phyloP scores from a whole-genome alignment of 108 stramenopile genomes.

The Pseudonitzschia delicatissima region DNA sequence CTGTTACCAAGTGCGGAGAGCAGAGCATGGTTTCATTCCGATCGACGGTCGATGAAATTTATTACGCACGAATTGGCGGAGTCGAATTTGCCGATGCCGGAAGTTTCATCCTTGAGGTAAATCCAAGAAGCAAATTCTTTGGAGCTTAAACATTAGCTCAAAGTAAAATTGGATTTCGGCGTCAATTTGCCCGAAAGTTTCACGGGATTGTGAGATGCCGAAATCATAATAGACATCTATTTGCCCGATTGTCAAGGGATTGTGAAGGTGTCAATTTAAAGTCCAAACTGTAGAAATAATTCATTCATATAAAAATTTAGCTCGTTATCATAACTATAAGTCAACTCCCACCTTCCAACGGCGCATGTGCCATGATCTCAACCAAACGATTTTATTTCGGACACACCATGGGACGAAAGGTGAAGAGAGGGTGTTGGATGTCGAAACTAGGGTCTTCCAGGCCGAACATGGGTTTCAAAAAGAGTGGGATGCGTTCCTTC shows the following conservation, averaged over 20 bases:
- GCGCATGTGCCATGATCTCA: no score
- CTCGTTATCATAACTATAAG: no score
- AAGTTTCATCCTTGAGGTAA: constrained; percentile 23
- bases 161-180: neutral
- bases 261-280: no score
- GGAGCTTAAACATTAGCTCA: constrained; percentile 1
- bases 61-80: constrained; percentile 22
- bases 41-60: constrained; percentile 14
- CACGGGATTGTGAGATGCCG: constrained; percentile 12
- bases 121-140: constrained; percentile 3
- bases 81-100: constrained; percentile 8
- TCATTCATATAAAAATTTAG: no score
- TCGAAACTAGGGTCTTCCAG: constrained; percentile 33
- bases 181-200: neutral
- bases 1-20: constrained; percentile 11
- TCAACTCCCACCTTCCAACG: no score
- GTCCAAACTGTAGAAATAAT: no score
- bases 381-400: no score
- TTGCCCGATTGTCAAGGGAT: no score
- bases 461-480: constrained; percentile 55
- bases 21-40: constrained; percentile 17
- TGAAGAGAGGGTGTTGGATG: constrained; percentile 69
- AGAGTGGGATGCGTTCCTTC: constrained; percentile 43
- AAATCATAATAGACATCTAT: no score
- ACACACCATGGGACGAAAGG: constrained; percentile 56